Evolutionary conservation across 345 rosid genomes (phyloP).

Genomic region (Eucalyptus polyanthemos): DNA sequence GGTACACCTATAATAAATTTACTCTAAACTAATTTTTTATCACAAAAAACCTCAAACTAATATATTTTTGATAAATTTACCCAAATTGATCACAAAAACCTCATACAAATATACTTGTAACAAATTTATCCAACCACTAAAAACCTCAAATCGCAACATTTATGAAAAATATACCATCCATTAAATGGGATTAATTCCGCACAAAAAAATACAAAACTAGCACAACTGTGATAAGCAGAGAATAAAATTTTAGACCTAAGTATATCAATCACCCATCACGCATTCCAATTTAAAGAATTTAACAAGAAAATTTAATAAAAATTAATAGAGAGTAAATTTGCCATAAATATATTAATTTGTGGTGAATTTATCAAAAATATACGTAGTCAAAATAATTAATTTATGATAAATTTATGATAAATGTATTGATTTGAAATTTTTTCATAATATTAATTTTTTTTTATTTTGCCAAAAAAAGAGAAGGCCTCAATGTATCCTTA

Average conservation of each 20-base stretch:
- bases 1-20: accelerated
- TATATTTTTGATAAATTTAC: too few species aligned
- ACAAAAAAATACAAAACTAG: too few species aligned
- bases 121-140: accelerated
- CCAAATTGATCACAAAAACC: too few species aligned
- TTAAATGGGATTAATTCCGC: too few species aligned
- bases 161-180: accelerated
- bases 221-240: accelerated
- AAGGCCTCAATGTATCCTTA: background rate
- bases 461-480: background rate
- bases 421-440: too few species aligned
- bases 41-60: accelerated
- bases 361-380: too few species aligned
- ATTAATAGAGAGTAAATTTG: accelerated
- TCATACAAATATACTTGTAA: accelerated
- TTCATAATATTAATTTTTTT: too few species aligned
- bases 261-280: accelerated
- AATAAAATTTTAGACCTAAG: accelerated
- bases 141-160: accelerated
- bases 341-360: accelerated
- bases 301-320: accelerated
- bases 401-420: too few species aligned
- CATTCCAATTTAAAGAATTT: too few species aligned
- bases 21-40: accelerated
- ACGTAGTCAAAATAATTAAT: too few species aligned